These are phyloP conservation scores for Trichoderma sp. DNA, from an alignment of 2,329 filamentous ascomycete species.

Conservation along the genomic window DNA sequence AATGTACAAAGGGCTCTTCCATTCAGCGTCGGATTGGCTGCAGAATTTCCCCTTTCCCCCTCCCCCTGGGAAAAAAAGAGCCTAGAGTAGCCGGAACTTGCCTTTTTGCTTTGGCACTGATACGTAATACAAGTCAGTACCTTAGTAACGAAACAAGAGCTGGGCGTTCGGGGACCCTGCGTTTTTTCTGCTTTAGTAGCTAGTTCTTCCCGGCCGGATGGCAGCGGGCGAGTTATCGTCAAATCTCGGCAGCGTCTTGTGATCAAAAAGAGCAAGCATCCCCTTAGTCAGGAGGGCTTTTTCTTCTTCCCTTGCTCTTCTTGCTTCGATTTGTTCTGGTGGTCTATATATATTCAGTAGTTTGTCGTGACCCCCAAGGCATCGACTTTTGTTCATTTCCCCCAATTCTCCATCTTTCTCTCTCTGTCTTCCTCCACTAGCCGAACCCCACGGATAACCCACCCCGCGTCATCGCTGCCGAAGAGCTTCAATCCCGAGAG, in stretches of 20 bases:
- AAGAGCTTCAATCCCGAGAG: background rate
- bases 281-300: constrained; percentile 2
- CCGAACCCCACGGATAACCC: constrained; percentile 23
- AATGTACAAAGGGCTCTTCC: background rate
- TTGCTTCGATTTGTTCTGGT: constrained; percentile 14
- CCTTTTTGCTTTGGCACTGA: background rate
- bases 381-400: background rate
- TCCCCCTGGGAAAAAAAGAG: background rate
- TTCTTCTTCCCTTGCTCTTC: constrained; percentile 18
- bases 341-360: background rate
- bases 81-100: constrained; percentile 29
- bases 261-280: constrained; percentile 17
- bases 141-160: background rate
- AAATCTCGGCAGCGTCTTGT: constrained; percentile 20
- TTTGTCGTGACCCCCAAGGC: background rate
- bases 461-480: constrained; percentile 23
- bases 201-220: constrained; percentile 20
- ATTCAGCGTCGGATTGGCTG: background rate
- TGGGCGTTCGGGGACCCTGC: constrained; percentile 6
- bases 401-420: background rate
- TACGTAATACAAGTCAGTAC: background rate
- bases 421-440: background rate
- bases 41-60: background rate
- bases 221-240: constrained; percentile 18
- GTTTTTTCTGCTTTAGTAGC: background rate